Evolutionary conservation across 1,284 basidiomycete genomes (phyloP), one percentile per base, ranked within the genome.

Genomic region (Leccinum subspadiceum): DNA sequence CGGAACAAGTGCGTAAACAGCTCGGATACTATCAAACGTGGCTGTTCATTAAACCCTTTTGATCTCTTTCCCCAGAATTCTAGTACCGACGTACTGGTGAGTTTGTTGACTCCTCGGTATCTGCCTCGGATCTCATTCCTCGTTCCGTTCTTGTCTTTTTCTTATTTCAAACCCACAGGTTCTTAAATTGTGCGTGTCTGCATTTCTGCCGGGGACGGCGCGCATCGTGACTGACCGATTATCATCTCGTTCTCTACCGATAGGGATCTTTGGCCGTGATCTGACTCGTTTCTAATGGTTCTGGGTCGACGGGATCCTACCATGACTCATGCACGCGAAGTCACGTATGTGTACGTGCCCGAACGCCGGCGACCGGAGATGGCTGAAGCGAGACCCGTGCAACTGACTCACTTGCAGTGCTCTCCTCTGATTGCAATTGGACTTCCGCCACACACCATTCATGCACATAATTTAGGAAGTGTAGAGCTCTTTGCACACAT

Each of bases 231-330:
- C 66, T 68, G 24, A 50, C 24, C 15, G 24, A 57, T 66, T 31
- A 54, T 77, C 74, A 71, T 76, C 72, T 71, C 70, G 72, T 60
- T 53, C 1, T 50, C 15, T 1, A 22, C 54, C 37, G 41, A 54
- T 58, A 86, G 84, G 85, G 84, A 84, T 93, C 60, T 92, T 93
- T 69, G 92, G 93, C 5, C 82, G 92, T 15, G 90, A 94, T 71
- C 75, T 94, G 53, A 90, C 86, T 9, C 82, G 89, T 17, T 92
- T 93, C 73, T 93, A 74, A 78, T 62, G 17, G 31, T 54, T 60
- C 37, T 57, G n/a, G 39, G 35, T 53, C 41, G 46, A 60, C 37
- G n/a, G 35, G 35, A 17, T 26, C 24, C 29, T 9, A 24, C 35
- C 53, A 29, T 64, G 35, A 51, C 24, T 13, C 56, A 56, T 44